A percentile compares a stretch with the other conserved stretches of the same genome.
phyloP scores from a whole-genome alignment of 2,329 filamentous ascomycete genomes.

The Pseudogymnoascus verrucosus region DNA sequence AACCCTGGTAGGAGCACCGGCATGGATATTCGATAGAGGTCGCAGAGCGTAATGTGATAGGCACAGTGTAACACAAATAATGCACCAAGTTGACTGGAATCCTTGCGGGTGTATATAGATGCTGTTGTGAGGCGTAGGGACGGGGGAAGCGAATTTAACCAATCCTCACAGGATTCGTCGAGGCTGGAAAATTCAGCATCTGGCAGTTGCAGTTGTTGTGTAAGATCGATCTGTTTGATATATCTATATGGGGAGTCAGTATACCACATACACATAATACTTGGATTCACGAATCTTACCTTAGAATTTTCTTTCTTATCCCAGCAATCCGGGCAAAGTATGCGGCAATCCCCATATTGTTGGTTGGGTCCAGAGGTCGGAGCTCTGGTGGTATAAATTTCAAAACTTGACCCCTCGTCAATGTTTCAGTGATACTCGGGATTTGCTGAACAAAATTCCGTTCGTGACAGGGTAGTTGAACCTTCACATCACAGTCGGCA shows the following conservation, averaged over 20 bases:
- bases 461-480: conserved; percentile 23
- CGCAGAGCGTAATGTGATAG: conserved; percentile 38
- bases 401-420: conserved; percentile 19
- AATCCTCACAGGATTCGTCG: conserved; percentile 33
- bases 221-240: conserved; percentile 34
- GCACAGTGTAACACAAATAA: conserved; percentile 39
- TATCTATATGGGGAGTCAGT: conserved; percentile 24
- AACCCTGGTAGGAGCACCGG: conserved; percentile 36
- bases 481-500: conserved; percentile 26
- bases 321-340: conserved; percentile 5
- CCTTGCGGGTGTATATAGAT: conserved; percentile 38
- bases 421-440: conserved; percentile 25
- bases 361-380: neutral
- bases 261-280: neutral
- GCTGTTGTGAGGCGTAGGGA: conserved; percentile 37
- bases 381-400: conserved; percentile 11
- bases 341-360: neutral
- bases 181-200: conserved; percentile 37
- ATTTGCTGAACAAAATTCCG: conserved; percentile 25
- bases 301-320: conserved; percentile 8
- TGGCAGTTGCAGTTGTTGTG: conserved; percentile 35
- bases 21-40: conserved; percentile 40
- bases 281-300: neutral
- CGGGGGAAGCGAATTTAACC: conserved; percentile 36
- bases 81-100: conserved; percentile 39